Percentiles rank a stretch among this genome's conserved stretches.
phyloP scores from a whole-genome alignment of 257 asterid genomes.

The Nicotiana tabacum region DNA sequence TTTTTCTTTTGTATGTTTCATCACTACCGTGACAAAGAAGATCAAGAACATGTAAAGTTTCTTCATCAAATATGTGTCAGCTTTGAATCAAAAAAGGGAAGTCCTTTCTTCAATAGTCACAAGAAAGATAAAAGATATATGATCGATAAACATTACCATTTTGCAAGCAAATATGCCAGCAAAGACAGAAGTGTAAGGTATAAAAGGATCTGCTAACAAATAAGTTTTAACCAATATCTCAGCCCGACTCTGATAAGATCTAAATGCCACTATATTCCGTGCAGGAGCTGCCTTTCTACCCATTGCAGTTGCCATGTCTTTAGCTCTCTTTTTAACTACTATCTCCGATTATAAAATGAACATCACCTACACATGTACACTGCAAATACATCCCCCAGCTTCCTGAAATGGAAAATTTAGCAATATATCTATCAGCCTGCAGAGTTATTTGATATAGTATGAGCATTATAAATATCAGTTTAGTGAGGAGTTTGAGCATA shows the following conservation, averaged over 20 bases:
- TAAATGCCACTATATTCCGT: constrained; percentile 49
- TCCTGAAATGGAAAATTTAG: constrained; percentile 1
- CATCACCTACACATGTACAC: constrained; percentile 6
- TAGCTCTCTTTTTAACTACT: not conserved
- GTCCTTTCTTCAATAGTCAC: constrained; percentile 7
- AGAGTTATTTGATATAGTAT: not conserved
- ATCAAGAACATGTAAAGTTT: not conserved
- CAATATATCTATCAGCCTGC: not conserved
- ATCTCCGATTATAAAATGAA: not conserved
- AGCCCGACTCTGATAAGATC: constrained; percentile 68
- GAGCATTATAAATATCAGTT: not conserved
- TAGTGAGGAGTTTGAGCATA: not conserved
- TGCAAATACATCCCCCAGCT: not conserved
- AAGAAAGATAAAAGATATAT: constrained; percentile 4
- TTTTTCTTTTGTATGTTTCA: not conserved
- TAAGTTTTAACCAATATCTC: constrained; percentile 66
- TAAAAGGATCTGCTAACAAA: constrained; percentile 72
- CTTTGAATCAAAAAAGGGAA: not conserved
- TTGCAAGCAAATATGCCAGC: constrained; percentile 74
- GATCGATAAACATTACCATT: constrained; percentile 49
- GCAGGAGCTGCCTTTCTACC: constrained; percentile 49
- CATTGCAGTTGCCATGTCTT: not conserved
- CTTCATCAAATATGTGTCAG: constrained; percentile 8
- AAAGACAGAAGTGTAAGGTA: constrained; percentile 75
- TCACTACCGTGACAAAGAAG: not conserved